These are phyloP conservation scores for Orobanche coerulescens DNA, from an alignment of 257 asterid genomes.

Conservation along the genomic window DNA sequence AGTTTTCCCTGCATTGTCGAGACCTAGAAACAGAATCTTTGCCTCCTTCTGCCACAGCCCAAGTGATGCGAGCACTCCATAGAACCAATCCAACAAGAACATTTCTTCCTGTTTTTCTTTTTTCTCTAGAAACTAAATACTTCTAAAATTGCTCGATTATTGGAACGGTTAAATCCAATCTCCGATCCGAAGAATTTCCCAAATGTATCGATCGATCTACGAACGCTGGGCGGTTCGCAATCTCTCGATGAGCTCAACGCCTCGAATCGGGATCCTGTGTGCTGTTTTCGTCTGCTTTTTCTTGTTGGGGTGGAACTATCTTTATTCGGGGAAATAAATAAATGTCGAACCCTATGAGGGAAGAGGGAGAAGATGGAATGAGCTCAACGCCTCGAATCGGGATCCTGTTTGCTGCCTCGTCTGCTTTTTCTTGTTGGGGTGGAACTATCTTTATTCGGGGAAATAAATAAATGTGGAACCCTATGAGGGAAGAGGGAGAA, in stretches of 20 bases:
- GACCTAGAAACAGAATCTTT: constrained; percentile 84
- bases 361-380: no score
- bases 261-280: constrained; percentile 25
- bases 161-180: neutral
- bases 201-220: constrained; percentile 24
- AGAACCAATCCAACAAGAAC: constrained; percentile 93
- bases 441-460: no score
- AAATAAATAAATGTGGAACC: no score
- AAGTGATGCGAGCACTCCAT: constrained; percentile 81
- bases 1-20: constrained; percentile 94
- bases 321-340: no score
- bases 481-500: no score
- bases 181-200: constrained; percentile 24
- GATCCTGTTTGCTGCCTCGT: constrained; percentile 20
- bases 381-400: constrained; percentile 26
- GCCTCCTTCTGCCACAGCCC: constrained; percentile 98
- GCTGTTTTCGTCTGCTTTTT: constrained; percentile 14
- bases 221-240: constrained; percentile 23
- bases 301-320: no score
- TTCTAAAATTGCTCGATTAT: neutral
- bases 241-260: constrained; percentile 25
- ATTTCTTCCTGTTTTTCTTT: constrained; percentile 24
- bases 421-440: neutral
- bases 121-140: neutral
- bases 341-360: no score